Percentiles rank a stretch among this genome's conserved stretches.
phyloP scores from a whole-genome alignment of 176 grass and related monocot species.

The Carex scoparia region DNA sequence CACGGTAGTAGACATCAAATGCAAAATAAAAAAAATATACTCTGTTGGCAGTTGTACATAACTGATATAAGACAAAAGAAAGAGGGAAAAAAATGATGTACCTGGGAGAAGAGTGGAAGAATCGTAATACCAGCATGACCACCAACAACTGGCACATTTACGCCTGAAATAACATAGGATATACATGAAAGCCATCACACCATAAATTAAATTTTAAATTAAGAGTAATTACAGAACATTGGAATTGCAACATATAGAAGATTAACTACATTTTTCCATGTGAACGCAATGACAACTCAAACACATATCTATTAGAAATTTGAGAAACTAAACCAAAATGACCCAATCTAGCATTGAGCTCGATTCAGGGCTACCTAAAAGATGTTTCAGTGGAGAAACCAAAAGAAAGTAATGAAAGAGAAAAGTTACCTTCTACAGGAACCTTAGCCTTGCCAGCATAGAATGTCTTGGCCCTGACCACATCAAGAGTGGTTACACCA shows the following conservation, averaged over 20 bases:
- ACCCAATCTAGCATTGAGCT: background rate
- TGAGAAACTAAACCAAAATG: background rate
- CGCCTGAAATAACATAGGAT: slow-evolving; percentile 37
- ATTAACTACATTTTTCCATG: background rate
- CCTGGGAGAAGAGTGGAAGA: slow-evolving; percentile 88
- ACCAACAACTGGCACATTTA: slow-evolving; percentile 79
- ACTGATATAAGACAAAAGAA: background rate
- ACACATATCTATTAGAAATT: background rate
- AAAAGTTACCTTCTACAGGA: slow-evolving; percentile 43
- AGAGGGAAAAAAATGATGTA: slow-evolving; percentile 8
- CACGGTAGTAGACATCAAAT: background rate
- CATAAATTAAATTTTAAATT: background rate
- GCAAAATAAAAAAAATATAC: background rate
- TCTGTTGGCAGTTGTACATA: background rate
- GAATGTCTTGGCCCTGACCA: slow-evolving; percentile 86
- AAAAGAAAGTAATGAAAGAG: background rate
- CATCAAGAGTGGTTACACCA: slow-evolving; percentile 91
- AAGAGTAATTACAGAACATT: background rate
- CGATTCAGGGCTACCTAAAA: background rate
- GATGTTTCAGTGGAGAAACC: background rate
- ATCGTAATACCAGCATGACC: slow-evolving; percentile 89
- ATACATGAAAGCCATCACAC: background rate
- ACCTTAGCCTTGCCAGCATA: slow-evolving; percentile 74
- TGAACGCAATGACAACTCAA: background rate
- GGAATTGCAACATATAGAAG: background rate